A percentile compares a stretch with the other conserved stretches of the same genome.
Conservation (phyloP, 208 protist genomes). For the Acanthamoeba sp. region DNA sequence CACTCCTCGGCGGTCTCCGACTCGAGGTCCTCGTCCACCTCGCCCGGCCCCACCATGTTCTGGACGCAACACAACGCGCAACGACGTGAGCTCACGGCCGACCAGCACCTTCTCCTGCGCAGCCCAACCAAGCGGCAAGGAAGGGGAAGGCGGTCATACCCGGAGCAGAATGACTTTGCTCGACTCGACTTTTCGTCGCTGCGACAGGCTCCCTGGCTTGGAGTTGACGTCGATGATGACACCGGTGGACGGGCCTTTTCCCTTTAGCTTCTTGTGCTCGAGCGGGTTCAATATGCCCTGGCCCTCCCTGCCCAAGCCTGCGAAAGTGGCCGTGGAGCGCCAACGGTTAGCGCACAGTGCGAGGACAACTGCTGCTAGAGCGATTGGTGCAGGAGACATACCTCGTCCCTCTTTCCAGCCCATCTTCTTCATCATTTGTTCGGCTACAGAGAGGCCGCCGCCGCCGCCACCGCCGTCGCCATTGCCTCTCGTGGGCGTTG, state of each 20-base stretch:
- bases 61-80: no score
- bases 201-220: not conserved
- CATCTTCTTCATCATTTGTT: constrained; percentile 76
- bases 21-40: constrained; percentile 78
- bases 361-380: not conserved
- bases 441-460: not conserved
- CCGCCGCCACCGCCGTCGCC: not conserved
- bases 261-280: constrained; percentile 59
- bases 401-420: constrained; percentile 78
- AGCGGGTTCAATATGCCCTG: constrained; percentile 75
- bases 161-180: not conserved
- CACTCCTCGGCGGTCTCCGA: constrained; percentile 76
- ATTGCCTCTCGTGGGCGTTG: not conserved
- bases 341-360: no score
- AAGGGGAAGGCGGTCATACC: not conserved
- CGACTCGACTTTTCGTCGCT: not conserved
- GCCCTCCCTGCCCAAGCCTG: constrained; percentile 56
- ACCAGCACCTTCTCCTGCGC: no score
- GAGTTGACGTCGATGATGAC: not conserved
- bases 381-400: not conserved
- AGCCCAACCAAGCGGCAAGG: not conserved
- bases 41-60: constrained; percentile 81
- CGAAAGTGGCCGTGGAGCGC: not conserved
- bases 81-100: no score
- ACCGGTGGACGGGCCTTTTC: not conserved